A percentile compares a stretch with the other conserved stretches of the same genome.
Evolutionary conservation across 345 rosid genomes (phyloP).

Genomic region (Aegle marmelos): DNA sequence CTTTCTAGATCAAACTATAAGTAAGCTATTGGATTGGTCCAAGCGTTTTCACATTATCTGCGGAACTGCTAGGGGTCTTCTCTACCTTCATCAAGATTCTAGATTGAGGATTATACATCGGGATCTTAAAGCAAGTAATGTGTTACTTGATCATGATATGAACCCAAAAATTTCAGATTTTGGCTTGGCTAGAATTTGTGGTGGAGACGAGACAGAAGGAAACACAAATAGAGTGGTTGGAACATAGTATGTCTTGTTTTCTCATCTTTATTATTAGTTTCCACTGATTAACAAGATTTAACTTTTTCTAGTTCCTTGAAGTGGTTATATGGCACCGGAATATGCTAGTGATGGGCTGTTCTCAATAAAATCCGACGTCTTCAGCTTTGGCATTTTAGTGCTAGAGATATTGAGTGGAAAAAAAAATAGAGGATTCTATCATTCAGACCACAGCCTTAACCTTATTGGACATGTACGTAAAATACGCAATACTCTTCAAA

Average conservation of each 20-base stretch:
- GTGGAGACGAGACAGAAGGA: neutral
- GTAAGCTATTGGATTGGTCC: constrained; percentile 26
- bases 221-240: neutral
- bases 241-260: neutral
- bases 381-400: neutral
- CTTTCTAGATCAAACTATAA: constrained; percentile 11
- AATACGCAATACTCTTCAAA: no score
- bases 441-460: neutral
- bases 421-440: neutral
- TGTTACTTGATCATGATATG: constrained; percentile 38
- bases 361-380: neutral
- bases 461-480: neutral
- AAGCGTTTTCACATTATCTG: constrained; percentile 33
- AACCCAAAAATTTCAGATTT: constrained; percentile 49
- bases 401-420: neutral
- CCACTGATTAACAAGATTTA: neutral
- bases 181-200: constrained; percentile 41
- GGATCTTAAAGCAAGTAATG: constrained; percentile 39
- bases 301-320: neutral
- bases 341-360: neutral
- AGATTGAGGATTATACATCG: constrained; percentile 39
- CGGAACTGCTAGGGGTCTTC: constrained; percentile 46
- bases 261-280: neutral
- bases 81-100: constrained; percentile 50
- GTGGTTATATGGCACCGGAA: neutral